A percentile compares a stretch with the other conserved stretches of the same genome.
phyloP scores from a whole-genome alignment of 2,329 filamentous ascomycete genomes.

The Xylaria sp. region DNA sequence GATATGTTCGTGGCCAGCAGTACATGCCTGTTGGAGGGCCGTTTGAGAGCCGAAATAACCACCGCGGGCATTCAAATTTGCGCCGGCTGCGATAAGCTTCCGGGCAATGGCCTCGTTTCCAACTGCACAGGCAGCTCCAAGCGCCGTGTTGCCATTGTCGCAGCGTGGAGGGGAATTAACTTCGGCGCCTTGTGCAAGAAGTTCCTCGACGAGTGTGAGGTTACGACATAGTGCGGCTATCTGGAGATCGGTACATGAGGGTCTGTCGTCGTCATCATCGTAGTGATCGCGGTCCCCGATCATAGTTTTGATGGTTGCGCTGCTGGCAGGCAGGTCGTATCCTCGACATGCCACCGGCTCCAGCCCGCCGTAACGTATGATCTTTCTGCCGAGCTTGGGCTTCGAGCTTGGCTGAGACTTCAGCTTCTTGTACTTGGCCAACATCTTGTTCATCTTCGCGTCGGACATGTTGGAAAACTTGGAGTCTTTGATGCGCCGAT shows the following conservation, averaged over 20 bases:
- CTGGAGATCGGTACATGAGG: constrained; percentile 35
- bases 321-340: too few relatives aligned
- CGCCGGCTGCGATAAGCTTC: constrained; percentile 20
- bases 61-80: constrained; percentile 28
- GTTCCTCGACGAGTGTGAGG: constrained; percentile 21
- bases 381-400: too few relatives aligned
- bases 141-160: constrained; percentile 28
- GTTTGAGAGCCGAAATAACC: constrained; percentile 32
- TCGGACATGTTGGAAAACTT: too few relatives aligned
- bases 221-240: constrained; percentile 32
- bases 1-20: constrained; percentile 17
- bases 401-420: too few relatives aligned
- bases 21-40: constrained; percentile 35
- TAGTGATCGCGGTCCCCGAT: constrained; percentile 5
- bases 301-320: background rate
- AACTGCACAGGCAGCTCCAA: constrained; percentile 28
- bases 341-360: too few relatives aligned
- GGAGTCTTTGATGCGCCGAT: too few relatives aligned
- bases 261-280: constrained; percentile 29
- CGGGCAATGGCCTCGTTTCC: constrained; percentile 23
- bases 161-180: constrained; percentile 26
- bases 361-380: too few relatives aligned
- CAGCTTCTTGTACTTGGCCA: too few relatives aligned
- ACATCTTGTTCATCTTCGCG: too few relatives aligned
- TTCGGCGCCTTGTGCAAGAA: constrained; percentile 28